Evolutionary conservation across 768 basidiomycete species (phyloP).

Genomic region (Crepidotus variabilis): DNA sequence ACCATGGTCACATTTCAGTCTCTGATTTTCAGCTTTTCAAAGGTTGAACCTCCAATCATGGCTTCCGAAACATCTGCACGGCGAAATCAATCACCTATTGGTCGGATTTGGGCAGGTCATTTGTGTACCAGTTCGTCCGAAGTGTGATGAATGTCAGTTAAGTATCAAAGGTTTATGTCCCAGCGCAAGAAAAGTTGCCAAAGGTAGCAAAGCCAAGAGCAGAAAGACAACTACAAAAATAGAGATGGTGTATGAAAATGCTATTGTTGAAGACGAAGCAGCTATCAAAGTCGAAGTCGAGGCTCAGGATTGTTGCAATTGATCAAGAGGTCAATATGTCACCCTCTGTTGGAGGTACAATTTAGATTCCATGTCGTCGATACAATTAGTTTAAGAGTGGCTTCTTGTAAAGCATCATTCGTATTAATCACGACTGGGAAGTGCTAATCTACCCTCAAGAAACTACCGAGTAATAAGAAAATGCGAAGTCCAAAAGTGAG

Average conservation of each 20-base stretch:
- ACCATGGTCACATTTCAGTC: not conserved
- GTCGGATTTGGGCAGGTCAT: slow-evolving; percentile 84
- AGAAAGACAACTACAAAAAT: slow-evolving; percentile 21
- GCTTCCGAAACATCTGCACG: slow-evolving; percentile 71
- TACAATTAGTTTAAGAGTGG: not conserved
- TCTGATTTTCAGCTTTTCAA: not conserved
- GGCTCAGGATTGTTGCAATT: not conserved
- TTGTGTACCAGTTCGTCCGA: slow-evolving; percentile 62
- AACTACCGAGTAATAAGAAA: not conserved
- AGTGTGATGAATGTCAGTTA: slow-evolving; percentile 62
- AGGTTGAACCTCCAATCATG: slow-evolving; percentile 81
- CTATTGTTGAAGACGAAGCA: not conserved
- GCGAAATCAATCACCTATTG: slow-evolving; percentile 74
- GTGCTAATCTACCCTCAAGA: not conserved
- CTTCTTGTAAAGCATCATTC: not conserved
- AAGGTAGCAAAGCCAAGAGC: slow-evolving; percentile 25
- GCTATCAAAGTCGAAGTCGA: not conserved
- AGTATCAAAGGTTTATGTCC: slow-evolving; percentile 59
- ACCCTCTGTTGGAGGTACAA: not conserved
- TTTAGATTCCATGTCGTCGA: not conserved
- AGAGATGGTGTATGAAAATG: not conserved
- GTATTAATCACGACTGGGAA: not conserved
- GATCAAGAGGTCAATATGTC: not conserved
- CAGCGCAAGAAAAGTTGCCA: slow-evolving; percentile 40
- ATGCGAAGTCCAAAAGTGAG: not conserved